Conservation (phyloP, 1,284 basidiomycete species). For the Fomitopsis palustris region DNA sequence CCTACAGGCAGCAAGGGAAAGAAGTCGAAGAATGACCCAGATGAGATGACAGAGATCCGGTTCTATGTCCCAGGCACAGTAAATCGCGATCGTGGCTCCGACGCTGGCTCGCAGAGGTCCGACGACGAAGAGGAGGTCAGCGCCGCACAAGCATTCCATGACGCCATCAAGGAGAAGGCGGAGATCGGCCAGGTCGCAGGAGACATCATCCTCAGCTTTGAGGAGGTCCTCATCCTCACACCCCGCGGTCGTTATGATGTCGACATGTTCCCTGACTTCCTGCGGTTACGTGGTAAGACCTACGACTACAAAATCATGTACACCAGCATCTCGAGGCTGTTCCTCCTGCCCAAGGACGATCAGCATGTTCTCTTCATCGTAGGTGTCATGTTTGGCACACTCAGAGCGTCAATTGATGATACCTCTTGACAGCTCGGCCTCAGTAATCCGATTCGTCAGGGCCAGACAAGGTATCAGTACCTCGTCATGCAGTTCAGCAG, state of each 20-base stretch:
- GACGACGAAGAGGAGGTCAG: constrained; percentile 76
- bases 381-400: constrained; percentile 26
- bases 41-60: constrained; percentile 95
- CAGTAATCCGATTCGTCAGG: constrained; percentile 93
- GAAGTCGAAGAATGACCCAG: constrained; percentile 50
- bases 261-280: constrained; percentile 95
- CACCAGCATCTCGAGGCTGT: constrained; percentile 84
- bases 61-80: constrained; percentile 92
- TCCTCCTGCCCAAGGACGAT: constrained; percentile 96
- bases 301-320: constrained; percentile 99
- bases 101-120: constrained; percentile 70
- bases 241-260: constrained; percentile 97
- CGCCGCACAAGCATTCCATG: constrained; percentile 96
- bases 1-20: constrained; percentile 40
- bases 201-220: constrained; percentile 92
- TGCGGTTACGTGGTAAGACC: constrained; percentile 94
- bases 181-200: constrained; percentile 93
- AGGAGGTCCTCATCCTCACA: constrained; percentile 95
- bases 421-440: constrained; percentile 65
- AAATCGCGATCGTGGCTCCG: constrained; percentile 68
- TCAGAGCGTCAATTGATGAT: not conserved
- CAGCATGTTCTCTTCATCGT: constrained; percentile 95
- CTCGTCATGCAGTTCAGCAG: constrained; percentile 96
- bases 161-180: constrained; percentile 94
- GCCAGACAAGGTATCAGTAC: constrained; percentile 97